A percentile compares a stretch with the other conserved stretches of the same genome.
These are phyloP conservation scores for Parastagonospora avenae DNA, from an alignment of 2,329 filamentous ascomycete genomes.

Conservation along the genomic window DNA sequence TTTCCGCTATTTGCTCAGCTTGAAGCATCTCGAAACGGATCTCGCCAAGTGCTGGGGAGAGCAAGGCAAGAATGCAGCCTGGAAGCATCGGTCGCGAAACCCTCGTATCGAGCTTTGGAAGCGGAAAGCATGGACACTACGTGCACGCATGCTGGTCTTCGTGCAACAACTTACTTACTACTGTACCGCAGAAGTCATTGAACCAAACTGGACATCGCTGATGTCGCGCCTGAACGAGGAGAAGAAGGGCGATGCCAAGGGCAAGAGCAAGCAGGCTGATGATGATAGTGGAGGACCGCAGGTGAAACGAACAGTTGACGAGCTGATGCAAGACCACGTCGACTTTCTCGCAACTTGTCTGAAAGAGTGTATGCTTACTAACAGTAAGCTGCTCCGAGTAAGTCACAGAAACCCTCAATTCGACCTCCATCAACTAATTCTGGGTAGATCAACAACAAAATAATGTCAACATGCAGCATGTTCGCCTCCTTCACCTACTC, in stretches of 20 bases:
- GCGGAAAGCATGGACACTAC: conserved; percentile 84
- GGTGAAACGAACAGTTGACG: conserved; percentile 84
- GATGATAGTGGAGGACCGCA: conserved; percentile 46
- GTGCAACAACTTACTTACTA: conserved; percentile 97
- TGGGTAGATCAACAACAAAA: conserved; percentile 87
- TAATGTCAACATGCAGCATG: conserved; percentile 94
- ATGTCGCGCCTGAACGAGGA: conserved; percentile 78
- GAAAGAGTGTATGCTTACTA: conserved; percentile 99
- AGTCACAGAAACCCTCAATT: conserved; percentile 25
- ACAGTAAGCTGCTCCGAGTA: conserved; percentile 91
- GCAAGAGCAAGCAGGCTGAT: conserved; percentile 36
- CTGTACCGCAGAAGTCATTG: conserved; percentile 94
- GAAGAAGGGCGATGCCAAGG: conserved; percentile 57
- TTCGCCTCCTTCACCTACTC: conserved; percentile 90
- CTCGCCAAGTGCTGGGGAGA: conserved; percentile 89
- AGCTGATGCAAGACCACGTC: conserved; percentile 98
- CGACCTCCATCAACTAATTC: conserved; percentile 4
- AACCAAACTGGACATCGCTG: conserved; percentile 93
- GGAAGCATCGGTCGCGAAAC: conserved; percentile 79
- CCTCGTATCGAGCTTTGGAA: conserved; percentile 88
- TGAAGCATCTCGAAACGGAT: conserved; percentile 87
- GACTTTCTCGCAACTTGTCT: conserved; percentile 97
- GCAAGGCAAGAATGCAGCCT: conserved; percentile 78
- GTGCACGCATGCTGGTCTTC: conserved; percentile 94
- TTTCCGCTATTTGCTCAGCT: conserved; percentile 88